Conservation (phyloP, 2,329 filamentous ascomycete genomes). For the Fonsecaea multimorphosa region DNA sequence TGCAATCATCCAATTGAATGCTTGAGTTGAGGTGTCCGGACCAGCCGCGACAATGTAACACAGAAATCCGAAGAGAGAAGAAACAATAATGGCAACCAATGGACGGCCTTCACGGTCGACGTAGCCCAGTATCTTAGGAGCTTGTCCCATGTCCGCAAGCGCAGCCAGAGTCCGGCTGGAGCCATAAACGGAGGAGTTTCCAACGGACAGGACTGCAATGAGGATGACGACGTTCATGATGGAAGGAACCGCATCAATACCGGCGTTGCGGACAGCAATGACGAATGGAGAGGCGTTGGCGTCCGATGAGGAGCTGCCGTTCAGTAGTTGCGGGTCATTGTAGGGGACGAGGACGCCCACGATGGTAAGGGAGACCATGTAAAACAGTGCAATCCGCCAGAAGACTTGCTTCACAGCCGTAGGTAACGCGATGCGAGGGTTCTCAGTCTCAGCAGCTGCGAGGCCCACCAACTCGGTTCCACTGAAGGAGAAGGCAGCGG, state of each 20-base stretch:
- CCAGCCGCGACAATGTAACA: constrained; percentile 74
- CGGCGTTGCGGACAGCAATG: constrained; percentile 84
- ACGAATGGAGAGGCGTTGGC: constrained; percentile 87
- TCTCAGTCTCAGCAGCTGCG: constrained; percentile 64
- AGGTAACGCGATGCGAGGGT: constrained; percentile 73
- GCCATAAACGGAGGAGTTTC: constrained; percentile 90
- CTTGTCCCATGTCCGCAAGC: constrained; percentile 84
- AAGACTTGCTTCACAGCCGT: constrained; percentile 89
- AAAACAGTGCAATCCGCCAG: constrained; percentile 91
- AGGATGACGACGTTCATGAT: constrained; percentile 97
- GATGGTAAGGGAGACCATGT: constrained; percentile 79
- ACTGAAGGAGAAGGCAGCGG: constrained; percentile 66
- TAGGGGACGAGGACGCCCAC: constrained; percentile 84
- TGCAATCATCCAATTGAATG: constrained; percentile 79
- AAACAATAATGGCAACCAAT: constrained; percentile 72
- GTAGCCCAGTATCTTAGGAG: constrained; percentile 76
- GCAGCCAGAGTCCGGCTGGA: constrained; percentile 89
- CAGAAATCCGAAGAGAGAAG: constrained; percentile 73
- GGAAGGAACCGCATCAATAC: constrained; percentile 79
- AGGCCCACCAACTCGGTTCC: constrained; percentile 68
- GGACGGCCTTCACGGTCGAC: constrained; percentile 83
- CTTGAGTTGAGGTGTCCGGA: constrained; percentile 49
- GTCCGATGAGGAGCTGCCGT: constrained; percentile 64
- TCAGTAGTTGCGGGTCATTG: constrained; percentile 68
- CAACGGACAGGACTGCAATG: constrained; percentile 85